phyloP scores from a whole-genome alignment of 1,284 basidiomycete species.

The Ustilago shanxiensis region DNA sequence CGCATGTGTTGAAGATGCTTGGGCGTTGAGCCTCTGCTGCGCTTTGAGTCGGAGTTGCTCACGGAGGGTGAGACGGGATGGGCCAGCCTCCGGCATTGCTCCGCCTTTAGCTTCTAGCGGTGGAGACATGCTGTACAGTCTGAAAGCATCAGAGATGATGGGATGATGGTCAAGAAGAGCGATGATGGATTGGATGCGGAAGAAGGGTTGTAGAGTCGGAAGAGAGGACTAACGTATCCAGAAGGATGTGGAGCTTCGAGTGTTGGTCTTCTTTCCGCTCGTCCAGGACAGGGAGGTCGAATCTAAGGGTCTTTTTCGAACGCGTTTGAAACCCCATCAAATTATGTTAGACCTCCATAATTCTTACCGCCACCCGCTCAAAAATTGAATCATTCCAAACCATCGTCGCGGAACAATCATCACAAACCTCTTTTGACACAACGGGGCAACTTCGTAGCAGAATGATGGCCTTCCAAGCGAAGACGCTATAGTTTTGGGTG shows the following conservation, averaged over 20 bases:
- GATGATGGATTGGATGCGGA: background rate
- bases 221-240: background rate
- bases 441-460: conserved; percentile 11
- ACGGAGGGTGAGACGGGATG: conserved; percentile 28
- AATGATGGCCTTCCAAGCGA: conserved; percentile 20
- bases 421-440: background rate
- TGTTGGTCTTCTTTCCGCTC: conserved; percentile 6
- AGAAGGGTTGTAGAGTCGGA: background rate
- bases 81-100: conserved; percentile 1
- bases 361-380: background rate
- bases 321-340: background rate
- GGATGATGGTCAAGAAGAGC: background rate
- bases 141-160: background rate
- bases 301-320: background rate
- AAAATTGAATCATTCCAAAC: background rate
- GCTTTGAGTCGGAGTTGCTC: conserved; percentile 42
- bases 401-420: background rate
- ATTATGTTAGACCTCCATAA: background rate
- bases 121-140: background rate
- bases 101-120: background rate
- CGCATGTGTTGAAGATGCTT: conserved; percentile 1
- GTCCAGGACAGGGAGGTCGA: background rate
- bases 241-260: background rate
- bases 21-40: conserved; percentile 32
- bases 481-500: conserved; percentile 27